Conservation (phyloP, 257 asterid genomes). For the Lavandula angustifolia region DNA sequence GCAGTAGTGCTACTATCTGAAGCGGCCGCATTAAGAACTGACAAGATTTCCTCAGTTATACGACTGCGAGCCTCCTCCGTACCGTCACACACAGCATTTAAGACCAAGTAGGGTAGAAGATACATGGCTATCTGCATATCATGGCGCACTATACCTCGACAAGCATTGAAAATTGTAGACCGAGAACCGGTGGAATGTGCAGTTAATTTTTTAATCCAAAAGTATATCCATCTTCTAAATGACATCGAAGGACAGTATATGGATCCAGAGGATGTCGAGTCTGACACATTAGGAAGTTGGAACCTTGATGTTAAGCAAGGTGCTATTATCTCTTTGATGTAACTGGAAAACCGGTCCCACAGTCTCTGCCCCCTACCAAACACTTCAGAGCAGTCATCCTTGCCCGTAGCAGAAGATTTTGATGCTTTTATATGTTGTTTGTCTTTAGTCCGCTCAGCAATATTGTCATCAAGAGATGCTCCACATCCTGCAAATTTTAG, state of each 20-base stretch:
- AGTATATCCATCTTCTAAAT: conserved; percentile 79
- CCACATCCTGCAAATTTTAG: conserved; percentile 85
- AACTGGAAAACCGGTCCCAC: conserved; percentile 95
- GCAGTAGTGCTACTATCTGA: conserved; percentile 59
- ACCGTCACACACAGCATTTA: conserved; percentile 90
- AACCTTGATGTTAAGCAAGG: conserved; percentile 97
- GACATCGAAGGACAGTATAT: conserved; percentile 88
- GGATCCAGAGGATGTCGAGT: conserved; percentile 73
- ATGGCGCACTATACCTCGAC: conserved; percentile 97
- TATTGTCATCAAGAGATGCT: conserved; percentile 73
- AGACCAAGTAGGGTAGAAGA: conserved; percentile 91
- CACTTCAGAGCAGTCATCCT: conserved; percentile 43
- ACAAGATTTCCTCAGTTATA: conserved; percentile 76
- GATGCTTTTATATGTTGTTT: conserved; percentile 42
- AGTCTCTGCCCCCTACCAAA: conserved; percentile 75
- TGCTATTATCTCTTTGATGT: conserved; percentile 94
- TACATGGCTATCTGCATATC: conserved; percentile 95
- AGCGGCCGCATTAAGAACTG: conserved; percentile 82
- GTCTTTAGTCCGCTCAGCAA: conserved; percentile 41
- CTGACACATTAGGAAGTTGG: conserved; percentile 65
- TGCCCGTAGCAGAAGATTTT: conserved; percentile 40
- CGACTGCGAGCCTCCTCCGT: conserved; percentile 86
- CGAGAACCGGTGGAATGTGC: conserved; percentile 90
- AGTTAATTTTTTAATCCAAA: conserved; percentile 81
- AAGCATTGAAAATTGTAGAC: conserved; percentile 77